Percentiles rank a stretch among this genome's conserved stretches.
phyloP scores from a whole-genome alignment of 1,284 basidiomycete genomes.

The Sporisorium iseilematis-ciliati region DNA sequence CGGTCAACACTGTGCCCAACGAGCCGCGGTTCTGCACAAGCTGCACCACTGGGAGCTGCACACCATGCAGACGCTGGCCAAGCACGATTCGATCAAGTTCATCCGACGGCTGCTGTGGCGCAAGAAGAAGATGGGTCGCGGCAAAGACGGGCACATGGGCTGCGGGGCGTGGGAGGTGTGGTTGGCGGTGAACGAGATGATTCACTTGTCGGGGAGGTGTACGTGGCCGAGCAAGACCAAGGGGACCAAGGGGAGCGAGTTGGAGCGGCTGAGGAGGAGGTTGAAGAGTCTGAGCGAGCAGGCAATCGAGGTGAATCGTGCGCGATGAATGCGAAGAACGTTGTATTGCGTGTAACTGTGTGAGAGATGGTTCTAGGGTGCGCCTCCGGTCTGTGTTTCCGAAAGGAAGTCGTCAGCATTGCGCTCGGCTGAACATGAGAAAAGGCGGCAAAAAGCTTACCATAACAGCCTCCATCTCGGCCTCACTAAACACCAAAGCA shows the following conservation, averaged over 20 bases:
- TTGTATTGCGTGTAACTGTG: not conserved
- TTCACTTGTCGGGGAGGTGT: slow-evolving; percentile 13
- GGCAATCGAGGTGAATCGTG: slow-evolving; percentile 37
- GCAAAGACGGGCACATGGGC: slow-evolving; percentile 30
- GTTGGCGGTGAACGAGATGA: slow-evolving; percentile 32
- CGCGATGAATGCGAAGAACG: slow-evolving; percentile 3
- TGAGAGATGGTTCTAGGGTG: slow-evolving; percentile 18
- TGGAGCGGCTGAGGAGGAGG: slow-evolving; percentile 29
- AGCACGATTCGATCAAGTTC: slow-evolving; percentile 29
- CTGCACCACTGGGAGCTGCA: slow-evolving; percentile 56
- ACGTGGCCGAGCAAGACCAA: slow-evolving; percentile 8
- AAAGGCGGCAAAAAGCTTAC: slow-evolving; percentile 34
- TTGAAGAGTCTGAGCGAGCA: slow-evolving; percentile 24
- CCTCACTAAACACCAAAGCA: slow-evolving; percentile 49
- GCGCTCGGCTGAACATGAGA: not conserved
- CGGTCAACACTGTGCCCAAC: slow-evolving; percentile 38
- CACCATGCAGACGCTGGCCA: slow-evolving; percentile 41
- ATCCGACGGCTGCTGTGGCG: slow-evolving; percentile 34
- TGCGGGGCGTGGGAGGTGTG: slow-evolving; percentile 34
- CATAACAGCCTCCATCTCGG: slow-evolving; percentile 67
- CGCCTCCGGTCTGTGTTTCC: slow-evolving; percentile 36
- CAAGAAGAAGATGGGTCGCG: slow-evolving; percentile 10
- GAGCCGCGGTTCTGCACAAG: slow-evolving; percentile 36
- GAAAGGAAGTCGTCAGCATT: not conserved
- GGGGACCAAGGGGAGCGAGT: slow-evolving; percentile 9